Evolutionary conservation across 352 stramenopile species (phyloP).

Genomic region (Globisporangium middletonii): DNA sequence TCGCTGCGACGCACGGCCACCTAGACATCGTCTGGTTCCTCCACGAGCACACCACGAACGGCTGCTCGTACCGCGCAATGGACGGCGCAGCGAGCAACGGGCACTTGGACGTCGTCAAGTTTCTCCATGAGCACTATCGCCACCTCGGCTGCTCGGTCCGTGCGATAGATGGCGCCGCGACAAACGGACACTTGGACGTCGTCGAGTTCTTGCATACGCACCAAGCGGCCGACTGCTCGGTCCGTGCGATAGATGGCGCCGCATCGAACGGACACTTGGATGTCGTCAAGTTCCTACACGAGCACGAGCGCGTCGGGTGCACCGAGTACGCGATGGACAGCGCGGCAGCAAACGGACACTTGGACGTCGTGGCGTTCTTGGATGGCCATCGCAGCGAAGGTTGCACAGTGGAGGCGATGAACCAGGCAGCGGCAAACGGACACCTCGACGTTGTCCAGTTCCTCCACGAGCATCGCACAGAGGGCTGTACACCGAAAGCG

Average conservation of each 20-base stretch:
- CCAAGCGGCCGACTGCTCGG: not conserved
- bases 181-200: not conserved
- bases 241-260: not conserved
- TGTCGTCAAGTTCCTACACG: not conserved
- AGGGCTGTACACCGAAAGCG: not conserved
- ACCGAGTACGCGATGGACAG: not conserved
- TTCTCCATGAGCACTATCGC: not conserved
- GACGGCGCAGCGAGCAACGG: not conserved
- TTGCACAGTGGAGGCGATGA: not conserved
- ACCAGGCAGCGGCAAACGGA: not conserved
- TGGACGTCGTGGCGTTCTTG: not conserved
- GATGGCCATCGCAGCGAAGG: not conserved
- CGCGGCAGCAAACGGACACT: not conserved
- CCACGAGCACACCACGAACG: not conserved
- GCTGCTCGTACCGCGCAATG: not conserved
- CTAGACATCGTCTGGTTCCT: not conserved
- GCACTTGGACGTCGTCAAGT: not conserved
- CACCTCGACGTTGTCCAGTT: not conserved
- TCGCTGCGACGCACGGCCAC: not conserved
- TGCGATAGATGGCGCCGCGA: not conserved
- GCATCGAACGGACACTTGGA: not conserved
- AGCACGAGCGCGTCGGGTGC: not conserved
- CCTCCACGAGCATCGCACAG: not conserved
- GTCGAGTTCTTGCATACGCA: not conserved
- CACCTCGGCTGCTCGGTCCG: not conserved